phyloP scores from a whole-genome alignment of 768 basidiomycete species.

The Hericium rajendrae region DNA sequence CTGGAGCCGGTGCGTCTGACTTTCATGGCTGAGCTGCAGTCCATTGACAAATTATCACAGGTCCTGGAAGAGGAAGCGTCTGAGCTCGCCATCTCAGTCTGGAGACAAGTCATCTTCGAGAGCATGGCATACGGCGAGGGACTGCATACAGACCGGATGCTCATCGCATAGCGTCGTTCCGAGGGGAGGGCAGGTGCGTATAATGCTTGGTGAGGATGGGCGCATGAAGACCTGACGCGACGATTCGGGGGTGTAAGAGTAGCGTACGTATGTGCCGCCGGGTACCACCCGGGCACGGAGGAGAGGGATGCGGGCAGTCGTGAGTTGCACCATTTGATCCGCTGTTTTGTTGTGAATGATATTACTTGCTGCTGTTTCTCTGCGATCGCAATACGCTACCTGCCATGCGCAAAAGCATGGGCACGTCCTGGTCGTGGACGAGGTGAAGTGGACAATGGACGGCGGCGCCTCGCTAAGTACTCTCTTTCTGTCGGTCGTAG shows the following conservation, averaged over 20 bases:
- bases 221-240: background rate
- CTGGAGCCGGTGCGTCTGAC: conserved; percentile 70
- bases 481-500: background rate
- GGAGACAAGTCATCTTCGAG: conserved; percentile 92
- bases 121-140: conserved; percentile 90
- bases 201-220: background rate
- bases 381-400: background rate
- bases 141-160: conserved; percentile 75
- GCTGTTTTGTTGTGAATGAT: background rate
- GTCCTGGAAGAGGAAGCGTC: conserved; percentile 88
- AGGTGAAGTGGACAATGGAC: background rate
- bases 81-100: conserved; percentile 68
- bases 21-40: background rate
- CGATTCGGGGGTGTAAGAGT: background rate
- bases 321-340: conserved; percentile 3
- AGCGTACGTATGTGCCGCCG: background rate
- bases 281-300: background rate
- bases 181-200: background rate
- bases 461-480: background rate
- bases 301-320: background rate
- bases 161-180: conserved; percentile 30
- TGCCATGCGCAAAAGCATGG: too few relatives aligned
- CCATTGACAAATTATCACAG: conserved; percentile 30
- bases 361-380: background rate
- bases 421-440: background rate